Base-by-base conservation (phyloP, 108 stramenopile genomes). In the Schizochytrium sp. region DNA sequence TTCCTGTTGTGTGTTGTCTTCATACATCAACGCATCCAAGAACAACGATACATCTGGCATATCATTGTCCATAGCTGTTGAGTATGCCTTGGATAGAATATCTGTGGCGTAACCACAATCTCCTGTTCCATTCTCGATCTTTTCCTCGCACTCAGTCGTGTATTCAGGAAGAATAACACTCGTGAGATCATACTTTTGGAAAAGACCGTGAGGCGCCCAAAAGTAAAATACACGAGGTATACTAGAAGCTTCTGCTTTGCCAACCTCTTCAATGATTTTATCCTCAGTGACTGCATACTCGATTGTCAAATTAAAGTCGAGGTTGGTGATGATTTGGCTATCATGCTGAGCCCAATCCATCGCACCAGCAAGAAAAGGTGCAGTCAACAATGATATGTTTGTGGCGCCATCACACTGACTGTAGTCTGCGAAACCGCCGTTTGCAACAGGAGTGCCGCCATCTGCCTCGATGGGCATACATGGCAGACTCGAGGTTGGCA, bases 141-240 rank as follows among this genome's bases (percentile, higher is more conserved):
- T 40, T 4, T 7, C 40, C 46, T 53, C 28, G 2, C 76, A 83
- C 15, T 83, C 76, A 15, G 76, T 40, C 28, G 28, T 55, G 76
- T 40, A n/a, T 0, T 38, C n/a, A n/a, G 76, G 76, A 46, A 83
- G n/a, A 46, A 83, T 17, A 10, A 83, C 40, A 40, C 40, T 40
- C 0, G 7, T n/a, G 76, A 83, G 76, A 41, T 72, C 41, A 0
- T 55, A 83, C 76, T 55, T 5, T 5, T 47, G 46, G 55, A 83
- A 83, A n/a, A 40, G 28, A 5, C 50, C 76, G 76, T 83, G 76
- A n/a, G 76, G 76, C n/a, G 49, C 55, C 76, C 76, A 83, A 1
- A 83, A 83, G 3, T 83, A 83, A n/a, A 83, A 83, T 12, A 83
- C 15, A 40, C 49, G 50, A 0, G 76, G 76, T 8, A 15, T 5